phyloP scores from a whole-genome alignment of 768 basidiomycete species.

The Serendipita sp. region DNA sequence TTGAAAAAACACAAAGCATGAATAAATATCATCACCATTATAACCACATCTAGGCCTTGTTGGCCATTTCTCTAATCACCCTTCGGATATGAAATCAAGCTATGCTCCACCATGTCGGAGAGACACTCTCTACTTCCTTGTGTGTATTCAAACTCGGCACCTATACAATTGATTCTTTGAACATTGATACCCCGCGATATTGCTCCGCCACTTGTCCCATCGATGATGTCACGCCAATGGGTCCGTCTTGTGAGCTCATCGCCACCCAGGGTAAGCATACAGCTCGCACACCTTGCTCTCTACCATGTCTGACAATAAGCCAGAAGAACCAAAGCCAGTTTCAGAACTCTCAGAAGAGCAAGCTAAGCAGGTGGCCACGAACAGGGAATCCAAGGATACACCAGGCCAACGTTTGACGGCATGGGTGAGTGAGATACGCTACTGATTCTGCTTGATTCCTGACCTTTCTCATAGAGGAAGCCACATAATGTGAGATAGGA shows the following conservation, averaged over 20 bases:
- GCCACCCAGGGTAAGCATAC: not conserved
- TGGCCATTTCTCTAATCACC: too few species aligned
- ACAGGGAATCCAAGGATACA: not conserved
- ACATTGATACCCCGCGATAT: not conserved
- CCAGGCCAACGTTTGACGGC: not conserved
- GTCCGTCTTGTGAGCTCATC: not conserved
- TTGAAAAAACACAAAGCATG: constrained; percentile 31
- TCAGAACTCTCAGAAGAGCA: not conserved
- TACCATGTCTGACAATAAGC: not conserved
- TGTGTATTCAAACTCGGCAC: too few species aligned
- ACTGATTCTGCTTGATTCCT: too few species aligned
- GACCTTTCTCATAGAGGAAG: not conserved
- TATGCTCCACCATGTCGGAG: not conserved
- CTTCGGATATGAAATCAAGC: not conserved
- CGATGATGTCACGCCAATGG: not conserved
- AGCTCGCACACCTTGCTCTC: not conserved
- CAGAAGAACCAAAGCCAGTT: not conserved
- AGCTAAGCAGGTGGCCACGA: not conserved
- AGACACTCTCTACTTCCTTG: not conserved
- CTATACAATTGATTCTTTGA: too few species aligned
- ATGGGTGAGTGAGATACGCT: not conserved
- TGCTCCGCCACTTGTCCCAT: not conserved
- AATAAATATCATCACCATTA: too few species aligned
- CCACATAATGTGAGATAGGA: not conserved
- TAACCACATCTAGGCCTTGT: too few species aligned